Percentiles rank a stretch among this genome's conserved stretches.
Evolutionary conservation across 1,284 basidiomycete species (phyloP).

Genomic region (Irpex sp.): DNA sequence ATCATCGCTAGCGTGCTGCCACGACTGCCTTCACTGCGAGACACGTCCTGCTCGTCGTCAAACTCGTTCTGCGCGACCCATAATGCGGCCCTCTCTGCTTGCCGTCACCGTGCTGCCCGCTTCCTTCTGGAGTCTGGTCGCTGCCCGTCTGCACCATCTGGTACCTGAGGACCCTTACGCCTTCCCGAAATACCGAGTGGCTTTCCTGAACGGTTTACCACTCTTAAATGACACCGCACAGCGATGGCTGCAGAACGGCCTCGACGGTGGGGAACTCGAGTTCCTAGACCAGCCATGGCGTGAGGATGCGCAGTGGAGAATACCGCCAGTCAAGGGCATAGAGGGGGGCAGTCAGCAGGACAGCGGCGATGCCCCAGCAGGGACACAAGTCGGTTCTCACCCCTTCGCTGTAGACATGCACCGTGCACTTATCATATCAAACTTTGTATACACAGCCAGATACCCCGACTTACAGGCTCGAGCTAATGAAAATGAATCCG

Average conservation of each 20-base stretch:
- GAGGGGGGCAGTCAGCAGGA: conserved; percentile 39
- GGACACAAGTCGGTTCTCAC: conserved; percentile 23
- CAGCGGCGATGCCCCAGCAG: background rate
- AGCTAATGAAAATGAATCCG: conserved; percentile 70
- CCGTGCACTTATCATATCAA: conserved; percentile 10
- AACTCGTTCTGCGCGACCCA: background rate
- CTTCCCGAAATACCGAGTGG: conserved; percentile 81
- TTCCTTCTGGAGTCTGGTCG: conserved; percentile 20
- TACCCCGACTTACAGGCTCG: conserved; percentile 38
- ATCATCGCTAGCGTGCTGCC: background rate
- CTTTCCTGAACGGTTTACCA: conserved; percentile 80
- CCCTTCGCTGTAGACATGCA: conserved; percentile 6
- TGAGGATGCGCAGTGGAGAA: conserved; percentile 33
- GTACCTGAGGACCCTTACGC: conserved; percentile 75
- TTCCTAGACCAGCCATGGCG: conserved; percentile 68
- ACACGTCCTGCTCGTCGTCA: conserved; percentile 2
- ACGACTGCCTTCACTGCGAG: background rate
- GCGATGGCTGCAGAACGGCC: conserved; percentile 64
- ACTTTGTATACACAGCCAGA: conserved; percentile 24
- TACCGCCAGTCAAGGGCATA: conserved; percentile 49
- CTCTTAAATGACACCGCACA: conserved; percentile 71
- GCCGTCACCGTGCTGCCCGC: conserved; percentile 21
- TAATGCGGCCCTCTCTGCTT: conserved; percentile 9
- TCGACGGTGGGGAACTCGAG: conserved; percentile 69
- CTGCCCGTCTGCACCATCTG: conserved; percentile 55